Base-by-base conservation (phyloP, 192 early-diverging fungal species). In the Coemansia sp. region DNA sequence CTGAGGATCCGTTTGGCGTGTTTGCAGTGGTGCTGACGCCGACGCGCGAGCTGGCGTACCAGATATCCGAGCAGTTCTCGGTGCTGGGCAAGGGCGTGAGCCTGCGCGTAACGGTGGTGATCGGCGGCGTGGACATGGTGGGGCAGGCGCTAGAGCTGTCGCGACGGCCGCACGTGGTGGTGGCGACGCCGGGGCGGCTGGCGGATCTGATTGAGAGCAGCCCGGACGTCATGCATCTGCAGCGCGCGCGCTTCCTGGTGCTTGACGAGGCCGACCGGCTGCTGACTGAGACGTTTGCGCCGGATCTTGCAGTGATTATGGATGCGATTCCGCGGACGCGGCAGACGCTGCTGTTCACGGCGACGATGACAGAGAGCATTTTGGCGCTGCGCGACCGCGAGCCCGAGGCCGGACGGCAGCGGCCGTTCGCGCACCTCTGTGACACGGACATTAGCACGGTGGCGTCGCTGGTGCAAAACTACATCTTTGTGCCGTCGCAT, bases 61-160 rank as follows among this genome's bases (percentile, higher is more conserved):
- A 99, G 66, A 99, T 99, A 50, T 92, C 94, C 3, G 95, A 99
- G 60, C 95, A 99, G 64, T 99, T 99, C 57, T 76, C 86, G 28
- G 90, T 93, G 4, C 81, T 99, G 2, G 97, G 97, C 38, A 86
- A 87, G 30, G 80, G 85, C 20, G 90, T 95, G 40, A 88, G 86
- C 51, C 43, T 96, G 21, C 87, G 87, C 43, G 90, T 92, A 43
- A 80, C 83, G 1, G 87, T 96, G 22, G 78, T 94, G 22, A 95
- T 99, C 11, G 97, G 97, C 27, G 97, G 97, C 0, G 40, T 71
- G 65, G 89, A 96, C 56, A 97, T 98, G 92, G 93, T 95, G 82
- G 75, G 73, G 10, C 97, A 99, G 70, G 91, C 94, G 6, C 57
- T 95, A 15, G 90, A 90, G 57, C 78, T 99, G 12, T 82, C 85